Base-by-base conservation (phyloP, 345 rosid genomes). In the Laguncularia racemosa region DNA sequence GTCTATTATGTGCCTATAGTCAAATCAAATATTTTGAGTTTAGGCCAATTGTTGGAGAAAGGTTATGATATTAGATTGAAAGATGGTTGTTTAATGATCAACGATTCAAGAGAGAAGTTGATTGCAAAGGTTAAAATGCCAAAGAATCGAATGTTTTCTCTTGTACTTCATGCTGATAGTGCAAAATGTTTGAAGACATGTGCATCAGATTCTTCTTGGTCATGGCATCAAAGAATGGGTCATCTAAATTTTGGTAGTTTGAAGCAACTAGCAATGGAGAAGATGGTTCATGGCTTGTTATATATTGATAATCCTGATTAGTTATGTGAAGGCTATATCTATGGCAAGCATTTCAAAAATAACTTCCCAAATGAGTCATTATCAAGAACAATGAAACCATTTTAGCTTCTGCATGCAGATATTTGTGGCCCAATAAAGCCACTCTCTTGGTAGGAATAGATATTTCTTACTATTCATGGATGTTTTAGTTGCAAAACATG, bases 231-330 rank as follows among this genome's bases (percentile, higher is more conserved):
- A 13, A 4, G 44, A 10, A 43, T 33, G 1, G 12, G 52, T 0
- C 62, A 56, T 28, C 20, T 65, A 3, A 65, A 65, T 43, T 67
- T 60, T 26, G 21, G 18, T 11, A 48, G 52, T 11, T 12, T 53
- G 0, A 54, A 44, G 14, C 7, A 47, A 0, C 11, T 54, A 1
- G 33, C 21, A 9, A 1, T 6, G 8, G 55, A 48, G 14, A 33
- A 53, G 12, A 66, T 66, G 65, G 55, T 59, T 4, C 10, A 17
- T 14, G 55, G 59, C 2, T 7, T 66, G 2, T 55, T 49, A 18
- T 2, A 16, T 0, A 53, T 66, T 3, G 55, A 46, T 23, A 4
- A 16, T 14, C 15, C n/a, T 2, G 21, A 51, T 16, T 50, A 23
- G 28, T 2, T 57, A 13, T 63, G 17, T 55, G 21, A 49, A 33